These are phyloP conservation scores for Leishmania braziliensis DNA, from an alignment of 208 protist species.

Conservation along the genomic window DNA sequence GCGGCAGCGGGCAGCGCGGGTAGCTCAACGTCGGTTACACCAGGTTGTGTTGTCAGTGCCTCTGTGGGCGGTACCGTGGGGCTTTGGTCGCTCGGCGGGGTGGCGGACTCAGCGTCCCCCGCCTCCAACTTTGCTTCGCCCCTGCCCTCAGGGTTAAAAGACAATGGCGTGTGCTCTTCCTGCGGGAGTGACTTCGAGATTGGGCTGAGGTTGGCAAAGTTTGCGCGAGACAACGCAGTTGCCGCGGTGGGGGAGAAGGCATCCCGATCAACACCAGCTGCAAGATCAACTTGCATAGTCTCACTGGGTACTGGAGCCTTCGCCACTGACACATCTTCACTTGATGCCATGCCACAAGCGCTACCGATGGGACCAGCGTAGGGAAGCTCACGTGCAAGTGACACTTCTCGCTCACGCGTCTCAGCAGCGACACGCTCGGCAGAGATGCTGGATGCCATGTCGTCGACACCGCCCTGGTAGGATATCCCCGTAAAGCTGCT, in stretches of 20 bases:
- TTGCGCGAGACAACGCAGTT: neutral
- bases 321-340: neutral
- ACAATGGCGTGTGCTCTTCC: neutral
- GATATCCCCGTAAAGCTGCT: neutral
- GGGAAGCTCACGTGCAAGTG: neutral
- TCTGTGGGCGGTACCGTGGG: neutral
- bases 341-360: neutral
- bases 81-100: neutral
- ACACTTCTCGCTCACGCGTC: neutral
- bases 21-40: neutral
- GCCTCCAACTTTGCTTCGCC: neutral
- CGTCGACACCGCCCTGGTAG: neutral
- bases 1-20: neutral
- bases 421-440: neutral
- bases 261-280: neutral
- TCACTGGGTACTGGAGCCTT: neutral
- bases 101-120: neutral
- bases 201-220: neutral
- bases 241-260: neutral
- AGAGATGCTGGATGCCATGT: neutral
- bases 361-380: neutral
- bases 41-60: neutral
- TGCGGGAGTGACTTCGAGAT: neutral
- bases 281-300: neutral
- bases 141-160: slow-evolving; percentile 5